phyloP scores from a whole-genome alignment of 2,329 filamentous ascomycete species.

The Penicillium sp. region DNA sequence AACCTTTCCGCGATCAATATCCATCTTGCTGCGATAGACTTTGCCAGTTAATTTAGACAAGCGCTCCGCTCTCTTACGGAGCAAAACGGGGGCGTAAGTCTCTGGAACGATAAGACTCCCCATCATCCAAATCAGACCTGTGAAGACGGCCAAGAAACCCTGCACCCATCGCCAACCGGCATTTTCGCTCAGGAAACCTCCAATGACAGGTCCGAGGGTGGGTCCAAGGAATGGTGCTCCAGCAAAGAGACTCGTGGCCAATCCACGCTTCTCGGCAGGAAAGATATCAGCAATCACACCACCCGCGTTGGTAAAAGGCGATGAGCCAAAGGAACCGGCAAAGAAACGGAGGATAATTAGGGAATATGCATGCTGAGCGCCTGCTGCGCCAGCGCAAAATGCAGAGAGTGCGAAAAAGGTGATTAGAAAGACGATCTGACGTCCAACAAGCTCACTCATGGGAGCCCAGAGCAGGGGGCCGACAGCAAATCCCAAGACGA shows the following conservation, averaged over 20 bases:
- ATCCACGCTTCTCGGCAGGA: slow-evolving; percentile 39
- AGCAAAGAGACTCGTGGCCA: slow-evolving; percentile 45
- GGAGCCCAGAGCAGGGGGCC: slow-evolving; percentile 41
- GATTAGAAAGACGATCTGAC: slow-evolving; percentile 58
- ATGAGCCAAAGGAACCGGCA: slow-evolving; percentile 46
- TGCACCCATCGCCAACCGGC: slow-evolving; percentile 49
- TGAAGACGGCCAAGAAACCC: slow-evolving; percentile 46
- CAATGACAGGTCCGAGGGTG: slow-evolving; percentile 27
- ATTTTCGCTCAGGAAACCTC: slow-evolving; percentile 50
- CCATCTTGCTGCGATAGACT: slow-evolving; percentile 38
- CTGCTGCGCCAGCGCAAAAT: slow-evolving; percentile 60
- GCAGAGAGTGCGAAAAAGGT: slow-evolving; percentile 57
- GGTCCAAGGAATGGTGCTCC: slow-evolving; percentile 48
- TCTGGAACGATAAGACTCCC: slow-evolving; percentile 44
- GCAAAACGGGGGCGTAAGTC: slow-evolving; percentile 50
- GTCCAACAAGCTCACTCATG: slow-evolving; percentile 28
- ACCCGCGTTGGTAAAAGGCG: slow-evolving; percentile 47
- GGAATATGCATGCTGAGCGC: slow-evolving; percentile 56
- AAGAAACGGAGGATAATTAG: slow-evolving; percentile 63
- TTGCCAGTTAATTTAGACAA: slow-evolving; percentile 47
- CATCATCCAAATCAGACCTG: slow-evolving; percentile 46
- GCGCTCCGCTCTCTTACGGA: slow-evolving; percentile 45
- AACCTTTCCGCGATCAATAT: slow-evolving; percentile 38
- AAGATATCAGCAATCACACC: slow-evolving; percentile 52
- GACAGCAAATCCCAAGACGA: slow-evolving; percentile 42